Percentiles rank a stretch among this genome's conserved stretches.
Evolutionary conservation across 1,284 basidiomycete genomes (phyloP).

Genomic region (Fistulinella cinereoalba): DNA sequence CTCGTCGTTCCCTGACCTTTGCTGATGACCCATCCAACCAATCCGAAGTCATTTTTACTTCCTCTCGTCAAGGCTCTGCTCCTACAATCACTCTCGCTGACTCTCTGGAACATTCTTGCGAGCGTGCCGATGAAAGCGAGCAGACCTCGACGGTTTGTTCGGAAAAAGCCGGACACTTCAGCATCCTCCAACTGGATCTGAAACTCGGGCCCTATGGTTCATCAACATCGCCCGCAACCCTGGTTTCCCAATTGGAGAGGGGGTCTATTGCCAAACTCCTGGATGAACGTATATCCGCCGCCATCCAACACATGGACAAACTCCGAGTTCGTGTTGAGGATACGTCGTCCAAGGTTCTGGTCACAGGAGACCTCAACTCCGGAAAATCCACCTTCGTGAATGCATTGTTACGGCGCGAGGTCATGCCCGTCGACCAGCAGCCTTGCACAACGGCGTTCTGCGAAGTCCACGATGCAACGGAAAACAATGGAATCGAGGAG

Average conservation of each 20-base stretch:
- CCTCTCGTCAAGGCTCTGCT: slow-evolving; percentile 46
- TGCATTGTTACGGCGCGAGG: slow-evolving; percentile 81
- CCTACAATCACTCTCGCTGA: slow-evolving; percentile 57
- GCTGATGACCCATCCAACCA: slow-evolving; percentile 72
- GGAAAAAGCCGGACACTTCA: slow-evolving; percentile 58
- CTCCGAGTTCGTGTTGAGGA: slow-evolving; percentile 87
- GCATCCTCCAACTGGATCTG: slow-evolving; percentile 88
- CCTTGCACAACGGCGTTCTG: slow-evolving; percentile 98
- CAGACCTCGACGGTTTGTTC: slow-evolving; percentile 41
- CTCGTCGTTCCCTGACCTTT: slow-evolving; percentile 74
- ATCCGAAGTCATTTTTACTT: slow-evolving; percentile 64
- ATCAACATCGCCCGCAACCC: slow-evolving; percentile 67
- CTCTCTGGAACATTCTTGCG: slow-evolving; percentile 36
- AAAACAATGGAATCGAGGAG: slow-evolving; percentile 79
- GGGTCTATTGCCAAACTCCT: slow-evolving; percentile 90
- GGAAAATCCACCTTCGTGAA: slow-evolving; percentile 99
- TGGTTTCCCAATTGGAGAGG: slow-evolving; percentile 91
- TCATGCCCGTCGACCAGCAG: slow-evolving; percentile 98
- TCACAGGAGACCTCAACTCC: slow-evolving; percentile 98
- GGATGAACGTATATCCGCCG: slow-evolving; percentile 79
- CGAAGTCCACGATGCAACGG: slow-evolving; percentile 91
- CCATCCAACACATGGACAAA: slow-evolving; percentile 80
- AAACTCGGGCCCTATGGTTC: slow-evolving; percentile 80
- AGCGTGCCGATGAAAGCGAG: slow-evolving; percentile 32
- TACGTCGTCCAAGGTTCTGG: slow-evolving; percentile 92